Conservation (phyloP, 2,329 filamentous ascomycete genomes). For the Amauroascus verrucosus region DNA sequence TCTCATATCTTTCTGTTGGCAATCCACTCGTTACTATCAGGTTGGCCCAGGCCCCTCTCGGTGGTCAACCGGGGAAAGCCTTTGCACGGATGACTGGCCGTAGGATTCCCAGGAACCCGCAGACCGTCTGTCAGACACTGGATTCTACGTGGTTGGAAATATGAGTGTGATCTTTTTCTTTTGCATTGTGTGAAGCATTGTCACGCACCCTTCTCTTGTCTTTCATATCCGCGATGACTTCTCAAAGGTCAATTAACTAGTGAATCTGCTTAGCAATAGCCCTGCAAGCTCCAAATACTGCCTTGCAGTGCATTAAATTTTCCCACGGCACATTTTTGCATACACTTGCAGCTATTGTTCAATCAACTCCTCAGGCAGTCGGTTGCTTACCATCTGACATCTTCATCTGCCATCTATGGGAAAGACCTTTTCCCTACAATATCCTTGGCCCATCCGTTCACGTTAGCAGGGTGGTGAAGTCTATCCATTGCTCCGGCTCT, state of each 20-base stretch:
- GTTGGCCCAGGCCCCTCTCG: neutral
- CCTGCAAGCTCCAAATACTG: too few species aligned
- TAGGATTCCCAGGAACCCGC: neutral
- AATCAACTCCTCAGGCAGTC: conserved; percentile 2
- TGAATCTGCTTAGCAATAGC: too few species aligned
- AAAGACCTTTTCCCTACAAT: neutral
- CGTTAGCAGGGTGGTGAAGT: neutral
- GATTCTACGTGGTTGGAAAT: neutral
- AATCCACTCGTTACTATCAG: neutral
- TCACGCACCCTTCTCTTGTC: too few species aligned
- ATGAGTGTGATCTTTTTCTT: too few species aligned
- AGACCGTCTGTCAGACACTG: neutral
- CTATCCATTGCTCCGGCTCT: neutral
- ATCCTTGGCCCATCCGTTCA: neutral
- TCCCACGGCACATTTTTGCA: neutral
- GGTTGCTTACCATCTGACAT: conserved; percentile 3
- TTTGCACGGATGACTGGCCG: neutral
- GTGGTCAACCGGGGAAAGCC: neutral
- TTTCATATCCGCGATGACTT: too few species aligned
- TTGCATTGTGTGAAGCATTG: too few species aligned
- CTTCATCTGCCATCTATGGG: neutral
- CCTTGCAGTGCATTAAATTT: neutral
- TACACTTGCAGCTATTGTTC: neutral
- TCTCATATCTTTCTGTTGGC: neutral
- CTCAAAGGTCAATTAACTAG: too few species aligned